phyloP scores from a whole-genome alignment of 2,329 filamentous ascomycete species.

The Apiospora aurea region DNA sequence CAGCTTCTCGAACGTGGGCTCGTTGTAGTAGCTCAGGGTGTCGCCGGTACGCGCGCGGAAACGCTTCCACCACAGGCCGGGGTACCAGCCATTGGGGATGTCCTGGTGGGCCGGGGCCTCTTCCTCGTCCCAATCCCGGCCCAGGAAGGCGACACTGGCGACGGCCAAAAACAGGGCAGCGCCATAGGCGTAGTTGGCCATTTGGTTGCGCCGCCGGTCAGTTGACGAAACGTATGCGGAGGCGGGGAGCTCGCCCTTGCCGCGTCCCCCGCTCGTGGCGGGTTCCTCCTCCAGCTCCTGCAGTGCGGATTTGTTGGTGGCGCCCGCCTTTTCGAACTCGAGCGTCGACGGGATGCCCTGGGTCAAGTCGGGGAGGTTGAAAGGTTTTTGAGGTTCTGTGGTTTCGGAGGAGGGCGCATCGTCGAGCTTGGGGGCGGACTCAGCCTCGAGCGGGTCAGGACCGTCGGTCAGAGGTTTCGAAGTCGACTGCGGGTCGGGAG shows the following conservation, averaged over 20 bases:
- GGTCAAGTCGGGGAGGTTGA: slow-evolving; percentile 80
- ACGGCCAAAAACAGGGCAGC: slow-evolving; percentile 63
- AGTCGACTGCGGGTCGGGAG: slow-evolving; percentile 3
- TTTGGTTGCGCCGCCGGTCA: slow-evolving; percentile 78
- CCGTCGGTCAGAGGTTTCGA: slow-evolving; percentile 16
- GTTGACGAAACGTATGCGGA: slow-evolving; percentile 90
- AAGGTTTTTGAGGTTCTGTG: slow-evolving; percentile 55
- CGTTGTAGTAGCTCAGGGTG: slow-evolving; percentile 90
- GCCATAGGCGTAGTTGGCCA: slow-evolving; percentile 78
- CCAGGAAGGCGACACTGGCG: slow-evolving; percentile 74
- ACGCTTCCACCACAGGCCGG: slow-evolving; percentile 80
- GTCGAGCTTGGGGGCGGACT: slow-evolving; percentile 6
- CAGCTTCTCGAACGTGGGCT: slow-evolving; percentile 93
- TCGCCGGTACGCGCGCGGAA: slow-evolving; percentile 76
- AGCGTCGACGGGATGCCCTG: slow-evolving; percentile 93
- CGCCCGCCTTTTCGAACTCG: slow-evolving; percentile 71
- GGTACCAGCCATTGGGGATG: slow-evolving; percentile 80
- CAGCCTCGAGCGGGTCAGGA: neutral
- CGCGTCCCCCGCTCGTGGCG: slow-evolving; percentile 56
- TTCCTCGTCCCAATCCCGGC: slow-evolving; percentile 85
- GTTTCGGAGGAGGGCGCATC: slow-evolving; percentile 24
- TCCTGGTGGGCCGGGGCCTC: slow-evolving; percentile 75
- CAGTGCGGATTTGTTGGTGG: slow-evolving; percentile 47
- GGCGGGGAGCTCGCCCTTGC: slow-evolving; percentile 72
- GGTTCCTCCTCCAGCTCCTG: slow-evolving; percentile 48